phyloP scores from a whole-genome alignment of 352 stramenopile species.

The Elongisporangium undulatum region DNA sequence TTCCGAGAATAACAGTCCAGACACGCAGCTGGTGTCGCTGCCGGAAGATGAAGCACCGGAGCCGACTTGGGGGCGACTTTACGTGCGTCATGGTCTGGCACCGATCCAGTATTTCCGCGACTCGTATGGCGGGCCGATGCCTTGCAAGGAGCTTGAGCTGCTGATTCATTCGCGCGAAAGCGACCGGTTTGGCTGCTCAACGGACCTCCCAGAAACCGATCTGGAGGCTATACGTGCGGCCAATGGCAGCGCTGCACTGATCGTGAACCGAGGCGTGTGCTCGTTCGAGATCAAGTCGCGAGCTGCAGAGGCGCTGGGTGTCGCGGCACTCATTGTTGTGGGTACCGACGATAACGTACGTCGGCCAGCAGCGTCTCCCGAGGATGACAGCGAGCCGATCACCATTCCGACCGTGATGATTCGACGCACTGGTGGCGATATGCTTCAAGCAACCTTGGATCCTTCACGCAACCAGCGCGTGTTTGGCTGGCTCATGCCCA shows the following conservation, averaged over 20 bases:
- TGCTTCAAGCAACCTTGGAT: conserved; percentile 15
- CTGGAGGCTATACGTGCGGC: conserved; percentile 14
- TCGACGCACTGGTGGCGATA: conserved; percentile 36
- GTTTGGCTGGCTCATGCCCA: conserved; percentile 46
- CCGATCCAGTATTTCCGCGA: conserved; percentile 79
- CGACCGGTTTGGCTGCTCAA: conserved; percentile 38
- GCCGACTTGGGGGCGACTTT: conserved; percentile 57
- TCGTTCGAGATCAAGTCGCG: conserved; percentile 61
- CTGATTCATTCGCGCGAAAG: conserved; percentile 27
- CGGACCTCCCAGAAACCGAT: conserved; percentile 22
- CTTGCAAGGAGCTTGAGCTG: conserved; percentile 34
- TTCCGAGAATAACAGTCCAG: not conserved
- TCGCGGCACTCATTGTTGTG: conserved; percentile 44
- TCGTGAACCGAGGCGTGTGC: conserved; percentile 59
- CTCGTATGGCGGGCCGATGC: conserved; percentile 39
- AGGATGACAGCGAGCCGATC: conserved; percentile 35
- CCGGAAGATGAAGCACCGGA: conserved; percentile 8
- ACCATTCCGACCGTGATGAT: conserved; percentile 60
- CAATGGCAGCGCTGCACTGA: conserved; percentile 37
- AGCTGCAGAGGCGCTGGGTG: conserved; percentile 37
- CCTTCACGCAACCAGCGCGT: conserved; percentile 18
- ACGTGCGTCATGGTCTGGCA: conserved; percentile 50
- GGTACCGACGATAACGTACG: conserved; percentile 37
- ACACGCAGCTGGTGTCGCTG: not conserved
- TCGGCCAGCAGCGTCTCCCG: conserved; percentile 31